phyloP scores from a whole-genome alignment of 305 asterid species.

The Fraxinus floribunda region DNA sequence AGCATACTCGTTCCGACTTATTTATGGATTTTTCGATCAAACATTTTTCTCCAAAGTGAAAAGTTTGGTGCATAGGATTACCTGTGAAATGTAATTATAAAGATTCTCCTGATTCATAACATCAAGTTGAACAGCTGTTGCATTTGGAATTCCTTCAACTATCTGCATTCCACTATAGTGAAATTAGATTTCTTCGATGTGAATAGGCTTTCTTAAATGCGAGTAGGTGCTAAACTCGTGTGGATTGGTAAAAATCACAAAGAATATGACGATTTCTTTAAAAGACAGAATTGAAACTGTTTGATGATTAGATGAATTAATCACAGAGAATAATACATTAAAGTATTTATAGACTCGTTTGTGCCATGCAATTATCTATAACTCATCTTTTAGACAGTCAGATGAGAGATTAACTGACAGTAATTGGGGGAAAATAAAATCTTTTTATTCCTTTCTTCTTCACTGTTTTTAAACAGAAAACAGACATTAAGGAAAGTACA shows the following conservation, averaged over 20 bases:
- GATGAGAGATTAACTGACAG: neutral
- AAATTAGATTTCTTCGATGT: neutral
- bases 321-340: neutral
- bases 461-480: constrained; percentile 4
- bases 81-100: constrained; percentile 53
- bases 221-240: neutral
- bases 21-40: neutral
- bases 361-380: neutral
- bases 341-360: neutral
- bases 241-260: neutral
- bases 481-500: neutral
- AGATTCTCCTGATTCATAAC: constrained; percentile 54
- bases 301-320: neutral
- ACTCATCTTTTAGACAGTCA: neutral
- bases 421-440: neutral
- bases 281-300: neutral
- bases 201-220: neutral
- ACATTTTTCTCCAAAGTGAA: neutral
- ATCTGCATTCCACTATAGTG: constrained; percentile 42
- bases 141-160: constrained; percentile 66
- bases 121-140: constrained; percentile 86
- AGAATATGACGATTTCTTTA: neutral
- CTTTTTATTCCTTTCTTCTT: neutral
- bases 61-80: constrained; percentile 19
- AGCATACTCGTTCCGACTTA: neutral